A percentile compares a stretch with the other conserved stretches of the same genome.
Conservation (phyloP, 305 asterid genomes). For the Euphrasia arctica region DNA sequence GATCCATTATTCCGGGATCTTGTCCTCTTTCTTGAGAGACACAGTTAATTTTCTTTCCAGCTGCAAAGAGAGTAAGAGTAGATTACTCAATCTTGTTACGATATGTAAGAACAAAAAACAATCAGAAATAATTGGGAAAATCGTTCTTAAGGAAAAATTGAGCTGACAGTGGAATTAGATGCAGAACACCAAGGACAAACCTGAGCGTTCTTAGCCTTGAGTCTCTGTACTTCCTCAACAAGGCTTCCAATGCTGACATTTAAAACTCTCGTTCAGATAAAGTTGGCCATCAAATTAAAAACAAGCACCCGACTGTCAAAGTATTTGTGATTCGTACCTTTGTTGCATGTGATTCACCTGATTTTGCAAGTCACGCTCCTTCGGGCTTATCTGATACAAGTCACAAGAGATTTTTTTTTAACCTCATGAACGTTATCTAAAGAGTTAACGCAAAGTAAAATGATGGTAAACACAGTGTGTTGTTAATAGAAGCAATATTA, state of each 20-base stretch:
- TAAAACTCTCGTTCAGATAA: constrained; percentile 29
- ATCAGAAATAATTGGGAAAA: background rate
- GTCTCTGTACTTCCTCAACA: constrained; percentile 84
- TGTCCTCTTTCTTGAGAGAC: constrained; percentile 44
- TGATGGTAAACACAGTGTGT: background rate
- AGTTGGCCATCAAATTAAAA: background rate
- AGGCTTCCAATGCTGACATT: constrained; percentile 67
- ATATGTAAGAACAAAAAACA: constrained; percentile 21
- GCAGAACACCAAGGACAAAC: constrained; percentile 30
- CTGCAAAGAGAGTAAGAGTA: constrained; percentile 30
- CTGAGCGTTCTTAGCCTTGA: constrained; percentile 70
- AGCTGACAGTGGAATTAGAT: background rate
- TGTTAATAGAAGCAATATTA: constrained; percentile 15
- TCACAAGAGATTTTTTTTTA: background rate
- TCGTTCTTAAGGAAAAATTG: background rate
- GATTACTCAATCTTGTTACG: background rate
- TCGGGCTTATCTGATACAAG: constrained; percentile 41
- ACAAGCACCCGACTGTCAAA: background rate
- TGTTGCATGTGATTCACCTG: constrained; percentile 78
- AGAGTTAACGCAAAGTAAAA: background rate
- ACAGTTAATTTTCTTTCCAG: constrained; percentile 47
- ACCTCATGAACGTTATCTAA: background rate
- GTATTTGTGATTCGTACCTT: constrained; percentile 39
- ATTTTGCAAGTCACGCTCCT: constrained; percentile 77
- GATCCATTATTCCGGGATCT: constrained; percentile 30